phyloP scores from a whole-genome alignment of 306 rosid species.

The Senna tora region DNA sequence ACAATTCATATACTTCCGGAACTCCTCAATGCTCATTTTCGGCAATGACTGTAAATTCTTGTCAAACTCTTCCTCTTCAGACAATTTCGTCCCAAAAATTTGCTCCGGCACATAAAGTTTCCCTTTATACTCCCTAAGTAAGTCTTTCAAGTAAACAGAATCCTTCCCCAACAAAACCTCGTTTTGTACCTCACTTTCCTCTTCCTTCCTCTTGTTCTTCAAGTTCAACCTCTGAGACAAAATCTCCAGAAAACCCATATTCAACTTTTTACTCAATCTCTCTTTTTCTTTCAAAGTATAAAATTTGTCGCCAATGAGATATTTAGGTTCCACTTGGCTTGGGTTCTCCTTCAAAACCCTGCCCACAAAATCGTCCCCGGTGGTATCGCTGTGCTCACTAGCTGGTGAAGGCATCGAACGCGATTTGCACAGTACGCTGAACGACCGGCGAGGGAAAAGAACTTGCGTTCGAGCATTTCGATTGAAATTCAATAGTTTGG shows the following conservation, averaged over 20 bases:
- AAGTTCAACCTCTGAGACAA: constrained; percentile 55
- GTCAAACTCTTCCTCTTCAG: constrained; percentile 81
- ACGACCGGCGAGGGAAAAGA: constrained; percentile 45
- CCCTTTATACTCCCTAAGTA: constrained; percentile 87
- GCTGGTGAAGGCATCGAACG: constrained; percentile 39
- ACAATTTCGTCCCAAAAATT: constrained; percentile 56
- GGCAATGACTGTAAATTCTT: constrained; percentile 60
- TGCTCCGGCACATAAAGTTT: constrained; percentile 97
- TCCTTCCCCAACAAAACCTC: constrained; percentile 42
- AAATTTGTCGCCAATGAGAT: constrained; percentile 66
- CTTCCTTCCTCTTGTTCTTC: constrained; percentile 42
- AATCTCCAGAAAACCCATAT: constrained; percentile 44
- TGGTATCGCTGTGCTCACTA: constrained; percentile 38
- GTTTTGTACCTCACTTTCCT: constrained; percentile 42
- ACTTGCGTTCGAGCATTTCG: constrained; percentile 36
- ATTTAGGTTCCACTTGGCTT: constrained; percentile 88
- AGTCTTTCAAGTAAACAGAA: constrained; percentile 75
- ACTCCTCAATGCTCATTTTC: constrained; percentile 71
- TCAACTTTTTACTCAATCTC: constrained; percentile 50
- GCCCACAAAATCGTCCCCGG: constrained; percentile 69
- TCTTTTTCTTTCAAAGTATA: constrained; percentile 70
- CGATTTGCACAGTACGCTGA: constrained; percentile 55
- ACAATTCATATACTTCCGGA: constrained; percentile 61
- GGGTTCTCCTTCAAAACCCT: constrained; percentile 89
- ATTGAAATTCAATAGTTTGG: constrained; percentile 41